These are phyloP conservation scores for Cadophora gregata DNA, from an alignment of 2,329 filamentous ascomycete species.

Conservation along the genomic window DNA sequence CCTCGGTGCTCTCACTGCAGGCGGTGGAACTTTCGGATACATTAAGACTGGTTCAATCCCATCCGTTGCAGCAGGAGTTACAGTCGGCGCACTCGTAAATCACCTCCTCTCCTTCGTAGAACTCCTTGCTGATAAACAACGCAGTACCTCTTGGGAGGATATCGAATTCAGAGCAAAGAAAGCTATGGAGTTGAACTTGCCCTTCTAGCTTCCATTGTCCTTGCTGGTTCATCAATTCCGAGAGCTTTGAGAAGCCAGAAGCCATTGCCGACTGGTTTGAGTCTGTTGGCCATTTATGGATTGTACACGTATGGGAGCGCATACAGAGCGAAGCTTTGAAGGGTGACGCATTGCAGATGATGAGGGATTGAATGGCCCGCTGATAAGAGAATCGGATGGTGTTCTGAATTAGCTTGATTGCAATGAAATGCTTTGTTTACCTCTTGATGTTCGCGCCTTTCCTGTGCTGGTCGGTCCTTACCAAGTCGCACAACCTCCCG, in stretches of 20 bases:
- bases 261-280: constrained; percentile 82
- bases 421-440: background rate
- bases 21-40: constrained; percentile 88
- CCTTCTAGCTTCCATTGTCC: constrained; percentile 84
- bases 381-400: background rate
- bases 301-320: constrained; percentile 80
- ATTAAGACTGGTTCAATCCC: constrained; percentile 83
- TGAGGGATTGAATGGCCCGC: background rate
- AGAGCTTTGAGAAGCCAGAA: constrained; percentile 84
- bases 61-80: constrained; percentile 82
- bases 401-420: constrained; percentile 7
- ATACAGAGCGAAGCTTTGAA: constrained; percentile 45
- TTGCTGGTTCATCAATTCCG: constrained; percentile 85
- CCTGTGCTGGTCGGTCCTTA: background rate
- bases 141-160: constrained; percentile 74
- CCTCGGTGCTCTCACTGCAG: constrained; percentile 81
- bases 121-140: constrained; percentile 13
- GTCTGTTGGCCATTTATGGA: constrained; percentile 79
- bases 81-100: constrained; percentile 72
- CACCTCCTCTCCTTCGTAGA: background rate
- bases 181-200: constrained; percentile 87
- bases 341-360: background rate
- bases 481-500: background rate
- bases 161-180: constrained; percentile 76
- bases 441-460: background rate